Base-by-base conservation (phyloP, 768 basidiomycete genomes). In the Calvatia gigantea region DNA sequence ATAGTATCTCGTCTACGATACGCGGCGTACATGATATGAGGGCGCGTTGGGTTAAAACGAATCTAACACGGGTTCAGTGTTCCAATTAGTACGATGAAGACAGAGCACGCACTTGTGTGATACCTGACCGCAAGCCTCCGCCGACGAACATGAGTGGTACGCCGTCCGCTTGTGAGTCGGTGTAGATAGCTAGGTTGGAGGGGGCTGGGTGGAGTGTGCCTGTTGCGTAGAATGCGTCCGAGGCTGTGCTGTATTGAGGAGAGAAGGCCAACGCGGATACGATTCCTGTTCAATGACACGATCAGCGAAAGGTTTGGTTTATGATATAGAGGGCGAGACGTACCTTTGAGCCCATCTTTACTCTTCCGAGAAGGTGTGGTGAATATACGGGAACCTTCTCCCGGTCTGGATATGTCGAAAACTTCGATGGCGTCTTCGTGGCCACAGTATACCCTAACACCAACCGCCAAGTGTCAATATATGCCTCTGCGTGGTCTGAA, bases 321-420 rank as follows among this genome's bases (percentile, higher is more conserved):
- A n/a, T 6, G 28, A 6, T 32, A 53, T 55, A 28, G 28, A 51
- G 29, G n/a, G 8, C 45, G 32, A 43, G 52, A 43, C 58, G 32
- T 58, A 87, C 94, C 95, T 79, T 94, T 96, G 42, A 97, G 75
- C 0, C 94, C 95, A 49, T 90, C 85, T 61, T 84, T 86, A 57
- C 85, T 89, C 66, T 88, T 91, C 67, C 85, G 86, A 0, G 84
- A 84, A 1, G 86, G 83, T 0, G 84, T 85, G 1, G 89, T 93
- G 14, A 72, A 77, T 2, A 94, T 60, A 2, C 94, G 80, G 0
- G 76, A 79, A 2, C 91, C 90, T 61, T 83, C 80, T 0, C 94
- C 91, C 0, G 94, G 94, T 23, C 70, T 69, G 8, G 78, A 71
- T 4, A 95, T 67, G 62, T 94, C 90, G 64, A 95, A 91, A 14